These are phyloP conservation scores for Patellaria atrata DNA, from an alignment of 495 filamentous ascomycete genomes.

Conservation along the genomic window DNA sequence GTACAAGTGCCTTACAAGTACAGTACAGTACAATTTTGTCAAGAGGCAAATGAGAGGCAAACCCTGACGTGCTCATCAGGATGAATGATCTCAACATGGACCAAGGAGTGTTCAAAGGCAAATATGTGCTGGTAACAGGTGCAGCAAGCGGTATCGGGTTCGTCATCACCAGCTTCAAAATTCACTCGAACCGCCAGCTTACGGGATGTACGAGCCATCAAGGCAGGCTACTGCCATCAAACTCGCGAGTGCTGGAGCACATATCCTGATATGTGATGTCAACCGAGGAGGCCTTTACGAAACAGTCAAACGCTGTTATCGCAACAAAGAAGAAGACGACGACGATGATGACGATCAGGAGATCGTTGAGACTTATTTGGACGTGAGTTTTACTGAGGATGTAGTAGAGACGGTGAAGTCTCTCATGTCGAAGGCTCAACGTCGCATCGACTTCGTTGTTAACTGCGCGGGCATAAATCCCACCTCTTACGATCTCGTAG, in stretches of 20 bases:
- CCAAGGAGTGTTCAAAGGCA: slow-evolving; percentile 29
- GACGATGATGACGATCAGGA: too few species aligned
- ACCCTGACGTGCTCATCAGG: too few species aligned
- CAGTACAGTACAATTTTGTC: too few species aligned
- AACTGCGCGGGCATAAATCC: slow-evolving; percentile 41
- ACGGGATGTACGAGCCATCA: not conserved
- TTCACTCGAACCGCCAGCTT: not conserved
- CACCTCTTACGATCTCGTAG: slow-evolving; percentile 20
- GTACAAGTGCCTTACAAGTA: too few species aligned
- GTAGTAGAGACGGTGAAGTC: slow-evolving; percentile 21
- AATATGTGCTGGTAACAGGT: slow-evolving; percentile 36
- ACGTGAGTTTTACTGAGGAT: slow-evolving; percentile 25
- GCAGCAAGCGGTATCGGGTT: slow-evolving; percentile 38
- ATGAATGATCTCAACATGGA: too few species aligned
- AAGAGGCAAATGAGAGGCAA: too few species aligned
- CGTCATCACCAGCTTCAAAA: slow-evolving; percentile 8
- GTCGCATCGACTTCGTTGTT: slow-evolving; percentile 34
- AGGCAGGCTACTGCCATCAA: slow-evolving; percentile 34
- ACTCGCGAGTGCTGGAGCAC: slow-evolving; percentile 30
- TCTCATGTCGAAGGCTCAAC: slow-evolving; percentile 22
- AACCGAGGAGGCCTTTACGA: slow-evolving; percentile 22
- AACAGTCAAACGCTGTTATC: slow-evolving; percentile 10
- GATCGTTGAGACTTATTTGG: too few species aligned
- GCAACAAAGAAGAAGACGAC: slow-evolving; percentile 17
- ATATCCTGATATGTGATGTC: slow-evolving; percentile 34